Evolutionary conservation across 1,284 basidiomycete species (phyloP).

Genomic region (Filobasidium uniguttulatum): DNA sequence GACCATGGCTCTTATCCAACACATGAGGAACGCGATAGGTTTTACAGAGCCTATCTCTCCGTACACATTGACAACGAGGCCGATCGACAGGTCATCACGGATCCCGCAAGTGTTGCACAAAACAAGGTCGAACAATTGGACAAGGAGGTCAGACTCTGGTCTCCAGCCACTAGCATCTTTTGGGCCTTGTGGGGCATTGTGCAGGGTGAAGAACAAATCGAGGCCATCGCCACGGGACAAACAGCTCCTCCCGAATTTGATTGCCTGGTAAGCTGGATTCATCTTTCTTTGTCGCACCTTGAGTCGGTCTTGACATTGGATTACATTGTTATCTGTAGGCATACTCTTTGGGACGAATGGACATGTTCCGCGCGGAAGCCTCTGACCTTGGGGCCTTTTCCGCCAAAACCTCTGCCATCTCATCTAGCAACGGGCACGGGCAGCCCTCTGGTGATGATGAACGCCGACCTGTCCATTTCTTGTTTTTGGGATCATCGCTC

Average conservation of each 20-base stretch:
- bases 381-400: constrained; percentile 22
- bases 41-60: constrained; percentile 66
- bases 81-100: constrained; percentile 23
- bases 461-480: constrained; percentile 52
- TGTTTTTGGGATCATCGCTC: constrained; percentile 88
- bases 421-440: constrained; percentile 4
- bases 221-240: constrained; percentile 35
- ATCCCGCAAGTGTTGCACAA: constrained; percentile 23
- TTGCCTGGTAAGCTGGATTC: constrained; percentile 33
- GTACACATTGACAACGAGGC: constrained; percentile 23
- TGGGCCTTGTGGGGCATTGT: constrained; percentile 89
- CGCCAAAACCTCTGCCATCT: neutral
- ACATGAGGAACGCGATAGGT: constrained; percentile 56
- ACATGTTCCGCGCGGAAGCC: constrained; percentile 35
- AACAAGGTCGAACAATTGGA: constrained; percentile 45
- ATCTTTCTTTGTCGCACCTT: too few relatives aligned
- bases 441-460: constrained; percentile 15
- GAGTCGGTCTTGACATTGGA: neutral
- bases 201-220: constrained; percentile 68
- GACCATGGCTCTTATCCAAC: constrained; percentile 59
- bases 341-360: constrained; percentile 33
- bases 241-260: constrained; percentile 29
- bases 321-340: constrained; percentile 17
- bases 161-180: constrained; percentile 70
- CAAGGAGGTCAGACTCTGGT: constrained; percentile 66